Base-by-base conservation (phyloP, 2,329 filamentous ascomycete species). In the Colletotrichum sp. region DNA sequence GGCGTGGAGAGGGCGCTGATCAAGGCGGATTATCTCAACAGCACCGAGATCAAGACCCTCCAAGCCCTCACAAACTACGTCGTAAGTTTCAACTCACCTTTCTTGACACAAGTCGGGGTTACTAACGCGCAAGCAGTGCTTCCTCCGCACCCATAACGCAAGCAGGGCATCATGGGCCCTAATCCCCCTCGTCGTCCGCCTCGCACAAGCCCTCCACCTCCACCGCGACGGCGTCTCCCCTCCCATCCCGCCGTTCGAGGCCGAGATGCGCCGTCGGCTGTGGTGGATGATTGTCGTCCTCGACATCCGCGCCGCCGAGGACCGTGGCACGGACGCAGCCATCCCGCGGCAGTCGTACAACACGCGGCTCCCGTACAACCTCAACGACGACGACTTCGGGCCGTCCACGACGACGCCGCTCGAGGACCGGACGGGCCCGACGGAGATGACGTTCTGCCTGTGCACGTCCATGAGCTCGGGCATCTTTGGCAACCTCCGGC, bases 251-350 rank as follows among this genome's bases (percentile, higher is more conserved):
- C 87, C 89, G 0, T 93, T 90, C 77, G 88, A 93, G 72, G 87
- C 87, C 5, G 90, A 93, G 81, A 88, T 93, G 83, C 88, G 92
- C 24, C 88, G 92, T 10, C 87, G 92, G 4, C 80, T 93, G 0
- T 93, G 92, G 89, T 91, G 90, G 84, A 90, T 93, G 78, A 87
- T 93, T n/a, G 81, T 92, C 34, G 87, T 92, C n/a, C 85, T 93
- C 3, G 92, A 94, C 77, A 85, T 88, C 32, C 88, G 89, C 9
- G 87, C 87, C 2, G 87, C 90, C 8, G 90, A 92, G 78, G 87
- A 91, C 66, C 87, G 89, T 5, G 91, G 91, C 13, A 86, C 87
- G 2, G 86, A 83, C 18, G 83, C 86, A 13, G 83, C 86, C n/a
- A 83, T 90, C 8, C 81, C 85, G 10, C 80, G 81, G 7, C 81